Conservation (phyloP, 148 eudicot genomes). For the Bassia scoparia region DNA sequence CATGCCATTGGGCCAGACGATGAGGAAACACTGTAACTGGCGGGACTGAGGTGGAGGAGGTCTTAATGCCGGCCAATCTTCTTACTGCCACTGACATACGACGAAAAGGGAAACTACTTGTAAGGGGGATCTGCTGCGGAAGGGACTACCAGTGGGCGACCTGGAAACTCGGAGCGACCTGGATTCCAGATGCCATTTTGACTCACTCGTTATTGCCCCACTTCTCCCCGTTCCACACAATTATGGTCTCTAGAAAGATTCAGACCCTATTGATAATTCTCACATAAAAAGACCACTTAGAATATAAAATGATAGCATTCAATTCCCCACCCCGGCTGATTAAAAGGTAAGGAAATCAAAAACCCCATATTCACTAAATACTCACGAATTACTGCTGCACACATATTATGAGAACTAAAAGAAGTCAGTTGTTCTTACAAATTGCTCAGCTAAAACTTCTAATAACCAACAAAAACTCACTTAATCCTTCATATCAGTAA, state of each 20-base stretch:
- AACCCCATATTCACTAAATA: background rate
- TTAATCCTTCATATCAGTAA: background rate
- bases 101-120: constrained; percentile 54
- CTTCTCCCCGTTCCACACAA: constrained; percentile 24
- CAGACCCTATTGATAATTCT: constrained; percentile 22
- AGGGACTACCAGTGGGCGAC: constrained; percentile 58
- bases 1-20: constrained; percentile 46
- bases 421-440: too few species aligned
- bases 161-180: constrained; percentile 46
- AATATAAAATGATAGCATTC: background rate
- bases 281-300: background rate
- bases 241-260: constrained; percentile 28
- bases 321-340: background rate
- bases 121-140: constrained; percentile 54
- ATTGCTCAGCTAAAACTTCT: background rate
- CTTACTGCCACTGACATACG: constrained; percentile 62
- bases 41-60: constrained; percentile 46
- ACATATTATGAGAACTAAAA: background rate
- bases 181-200: constrained; percentile 78
- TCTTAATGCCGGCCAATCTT: constrained; percentile 52
- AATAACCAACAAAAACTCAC: background rate
- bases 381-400: background rate
- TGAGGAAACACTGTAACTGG: constrained; percentile 36
- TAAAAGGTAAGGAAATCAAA: background rate
- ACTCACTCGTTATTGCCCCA: constrained; percentile 12